Percentiles rank a stretch among this genome's conserved stretches.
Evolutionary conservation across 345 rosid genomes (phyloP).

Genomic region (Psidium friedrichsthalianum): DNA sequence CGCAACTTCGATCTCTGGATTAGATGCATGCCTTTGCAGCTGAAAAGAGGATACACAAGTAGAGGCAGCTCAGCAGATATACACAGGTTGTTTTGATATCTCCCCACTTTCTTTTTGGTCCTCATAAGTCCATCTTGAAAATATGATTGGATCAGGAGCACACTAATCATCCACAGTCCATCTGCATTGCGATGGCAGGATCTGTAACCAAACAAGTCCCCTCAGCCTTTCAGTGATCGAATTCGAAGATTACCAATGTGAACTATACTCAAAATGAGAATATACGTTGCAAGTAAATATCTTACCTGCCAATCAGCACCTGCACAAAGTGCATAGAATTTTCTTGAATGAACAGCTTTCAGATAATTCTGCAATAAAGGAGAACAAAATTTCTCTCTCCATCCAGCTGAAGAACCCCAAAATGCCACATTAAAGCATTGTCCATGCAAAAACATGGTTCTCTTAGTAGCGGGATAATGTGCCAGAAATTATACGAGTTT

Average conservation of each 20-base stretch:
- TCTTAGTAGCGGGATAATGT: not conserved
- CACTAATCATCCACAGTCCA: not conserved
- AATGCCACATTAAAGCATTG: not conserved
- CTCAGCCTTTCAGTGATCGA: not conserved
- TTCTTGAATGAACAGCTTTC: not conserved
- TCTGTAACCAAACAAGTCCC: not conserved
- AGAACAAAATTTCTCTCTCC: not conserved
- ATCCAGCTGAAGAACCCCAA: not conserved
- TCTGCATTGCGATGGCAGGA: not conserved
- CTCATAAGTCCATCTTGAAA: not conserved
- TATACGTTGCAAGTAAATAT: not conserved
- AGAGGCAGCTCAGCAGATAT: not conserved
- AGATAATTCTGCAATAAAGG: not conserved
- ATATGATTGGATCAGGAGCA: not conserved
- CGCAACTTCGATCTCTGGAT: not conserved
- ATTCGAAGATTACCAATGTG: not conserved
- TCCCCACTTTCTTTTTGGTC: not conserved
- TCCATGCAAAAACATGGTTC: not conserved
- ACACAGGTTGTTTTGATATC: not conserved
- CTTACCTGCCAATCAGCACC: not conserved
- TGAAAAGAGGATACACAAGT: not conserved
- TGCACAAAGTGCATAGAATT: not conserved
- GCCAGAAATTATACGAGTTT: not conserved
- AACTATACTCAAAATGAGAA: not conserved
- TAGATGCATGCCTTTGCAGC: not conserved